Percentiles rank a stretch among this genome's conserved stretches.
These are phyloP conservation scores for Irpex sp. DNA, from an alignment of 1,284 basidiomycete genomes.

Conservation along the genomic window DNA sequence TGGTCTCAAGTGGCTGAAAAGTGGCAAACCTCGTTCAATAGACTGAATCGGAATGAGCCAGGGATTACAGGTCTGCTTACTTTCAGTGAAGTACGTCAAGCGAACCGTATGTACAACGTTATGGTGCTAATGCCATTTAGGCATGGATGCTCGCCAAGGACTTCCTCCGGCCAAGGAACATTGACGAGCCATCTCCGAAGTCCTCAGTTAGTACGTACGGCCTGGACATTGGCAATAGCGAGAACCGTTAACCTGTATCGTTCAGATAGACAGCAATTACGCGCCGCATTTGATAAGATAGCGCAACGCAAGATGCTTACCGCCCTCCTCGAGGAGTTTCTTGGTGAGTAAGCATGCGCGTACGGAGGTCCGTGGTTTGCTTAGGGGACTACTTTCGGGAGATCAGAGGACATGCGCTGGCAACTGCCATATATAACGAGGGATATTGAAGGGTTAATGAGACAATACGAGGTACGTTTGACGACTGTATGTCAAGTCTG, in stretches of 20 bases:
- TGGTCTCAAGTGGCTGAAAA: slow-evolving; percentile 65
- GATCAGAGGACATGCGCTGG: slow-evolving; percentile 68
- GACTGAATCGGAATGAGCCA: slow-evolving; percentile 67
- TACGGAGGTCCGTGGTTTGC: slow-evolving; percentile 9
- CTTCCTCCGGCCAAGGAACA: slow-evolving; percentile 65
- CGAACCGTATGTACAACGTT: neutral
- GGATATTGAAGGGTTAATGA: slow-evolving; percentile 68
- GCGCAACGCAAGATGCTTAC: slow-evolving; percentile 66
- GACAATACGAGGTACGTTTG: slow-evolving; percentile 63
- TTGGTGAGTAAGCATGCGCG: slow-evolving; percentile 51
- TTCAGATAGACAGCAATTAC: slow-evolving; percentile 56
- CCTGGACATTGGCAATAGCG: neutral
- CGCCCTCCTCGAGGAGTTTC: slow-evolving; percentile 71
- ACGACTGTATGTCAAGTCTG: neutral
- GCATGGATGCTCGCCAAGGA: slow-evolving; percentile 70
- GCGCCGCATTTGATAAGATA: slow-evolving; percentile 62
- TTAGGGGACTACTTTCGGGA: slow-evolving; percentile 10
- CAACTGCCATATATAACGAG: slow-evolving; percentile 64
- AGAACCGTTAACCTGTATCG: neutral
- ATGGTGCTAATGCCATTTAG: slow-evolving; percentile 40
- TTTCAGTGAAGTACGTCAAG: slow-evolving; percentile 65
- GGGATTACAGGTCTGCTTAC: slow-evolving; percentile 74
- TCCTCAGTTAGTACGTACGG: slow-evolving; percentile 38
- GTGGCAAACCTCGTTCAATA: slow-evolving; percentile 76
- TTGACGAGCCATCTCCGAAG: slow-evolving; percentile 44